These are phyloP conservation scores for Fusarium sp. DNA, from an alignment of 2,329 filamentous ascomycete genomes.

Conservation along the genomic window DNA sequence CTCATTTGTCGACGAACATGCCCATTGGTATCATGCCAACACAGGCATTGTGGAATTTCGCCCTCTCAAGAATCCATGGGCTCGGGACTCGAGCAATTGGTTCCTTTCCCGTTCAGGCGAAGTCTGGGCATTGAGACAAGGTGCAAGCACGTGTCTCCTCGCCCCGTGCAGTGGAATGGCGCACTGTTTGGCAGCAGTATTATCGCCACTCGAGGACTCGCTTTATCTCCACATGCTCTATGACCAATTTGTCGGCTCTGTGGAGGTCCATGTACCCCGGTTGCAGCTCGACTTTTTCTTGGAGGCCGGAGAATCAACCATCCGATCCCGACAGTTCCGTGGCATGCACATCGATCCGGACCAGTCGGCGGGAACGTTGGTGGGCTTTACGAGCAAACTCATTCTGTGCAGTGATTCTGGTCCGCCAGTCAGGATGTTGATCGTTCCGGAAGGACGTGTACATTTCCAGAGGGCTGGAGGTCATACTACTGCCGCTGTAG, in stretches of 20 bases:
- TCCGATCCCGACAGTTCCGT: conserved; percentile 25
- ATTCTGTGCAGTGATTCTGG: conserved; percentile 39
- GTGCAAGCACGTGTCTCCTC: not conserved
- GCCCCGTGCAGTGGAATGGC: not conserved
- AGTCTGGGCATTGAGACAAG: not conserved
- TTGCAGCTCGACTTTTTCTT: conserved; percentile 14
- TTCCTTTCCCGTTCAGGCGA: conserved; percentile 27
- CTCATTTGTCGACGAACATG: conserved; percentile 51
- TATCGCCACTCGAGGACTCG: conserved; percentile 9
- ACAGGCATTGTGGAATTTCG: conserved; percentile 48
- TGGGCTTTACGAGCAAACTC: conserved; percentile 48
- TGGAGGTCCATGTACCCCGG: conserved; percentile 36
- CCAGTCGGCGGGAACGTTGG: conserved; percentile 21
- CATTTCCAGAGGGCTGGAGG: not conserved
- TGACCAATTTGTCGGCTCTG: no score
- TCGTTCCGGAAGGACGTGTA: conserved; percentile 50
- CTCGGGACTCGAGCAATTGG: conserved; percentile 32
- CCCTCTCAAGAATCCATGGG: conserved; percentile 41
- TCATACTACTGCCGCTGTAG: conserved; percentile 52
- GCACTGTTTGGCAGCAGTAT: not conserved
- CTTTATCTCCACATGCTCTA: conserved; percentile 15
- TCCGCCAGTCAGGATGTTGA: conserved; percentile 35
- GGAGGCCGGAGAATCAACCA: not conserved
- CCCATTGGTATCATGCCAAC: conserved; percentile 58
- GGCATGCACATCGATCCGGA: conserved; percentile 21